Evolutionary conservation across 306 rosid species (phyloP).

Genomic region (Bauhinia variegata): DNA sequence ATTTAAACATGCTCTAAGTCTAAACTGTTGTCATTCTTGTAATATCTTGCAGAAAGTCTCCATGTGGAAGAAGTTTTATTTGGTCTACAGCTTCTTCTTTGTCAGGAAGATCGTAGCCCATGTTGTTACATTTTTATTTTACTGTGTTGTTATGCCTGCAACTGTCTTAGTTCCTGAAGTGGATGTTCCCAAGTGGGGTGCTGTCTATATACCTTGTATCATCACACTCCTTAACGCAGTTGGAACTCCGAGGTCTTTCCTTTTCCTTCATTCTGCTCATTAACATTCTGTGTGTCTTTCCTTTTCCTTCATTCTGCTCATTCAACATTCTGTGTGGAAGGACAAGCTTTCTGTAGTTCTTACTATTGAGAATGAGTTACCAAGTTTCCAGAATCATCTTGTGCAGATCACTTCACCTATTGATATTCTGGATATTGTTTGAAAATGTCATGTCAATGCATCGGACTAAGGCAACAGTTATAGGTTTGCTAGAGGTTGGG

Average conservation of each 20-base stretch:
- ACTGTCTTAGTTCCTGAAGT: slow-evolving; percentile 90
- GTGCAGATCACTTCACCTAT: slow-evolving; percentile 78
- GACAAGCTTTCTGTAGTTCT: not conserved
- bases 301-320: not conserved
- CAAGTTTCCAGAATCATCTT: slow-evolving; percentile 16
- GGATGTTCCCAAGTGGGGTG: slow-evolving; percentile 88
- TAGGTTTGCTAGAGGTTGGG: slow-evolving; percentile 83
- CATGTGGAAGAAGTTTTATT: slow-evolving; percentile 78
- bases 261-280: too few species aligned
- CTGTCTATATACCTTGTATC: slow-evolving; percentile 81
- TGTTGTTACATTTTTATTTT: slow-evolving; percentile 77
- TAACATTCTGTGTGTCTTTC: too few species aligned
- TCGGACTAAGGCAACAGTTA: slow-evolving; percentile 86
- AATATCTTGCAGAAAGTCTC: slow-evolving; percentile 75
- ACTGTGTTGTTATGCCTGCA: slow-evolving; percentile 82
- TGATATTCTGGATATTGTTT: slow-evolving; percentile 88
- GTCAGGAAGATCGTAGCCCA: slow-evolving; percentile 90
- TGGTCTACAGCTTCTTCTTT: slow-evolving; percentile 90
- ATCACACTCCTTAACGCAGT: slow-evolving; percentile 93
- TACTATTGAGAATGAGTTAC: slow-evolving; percentile 22
- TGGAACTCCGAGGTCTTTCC: slow-evolving; percentile 83
- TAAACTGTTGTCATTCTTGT: slow-evolving; percentile 27
- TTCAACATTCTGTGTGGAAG: not conserved
- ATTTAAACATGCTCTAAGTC: too few species aligned
- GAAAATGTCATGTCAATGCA: slow-evolving; percentile 97